phyloP scores from a whole-genome alignment of 768 basidiomycete genomes.

The Suillus alpinus region DNA sequence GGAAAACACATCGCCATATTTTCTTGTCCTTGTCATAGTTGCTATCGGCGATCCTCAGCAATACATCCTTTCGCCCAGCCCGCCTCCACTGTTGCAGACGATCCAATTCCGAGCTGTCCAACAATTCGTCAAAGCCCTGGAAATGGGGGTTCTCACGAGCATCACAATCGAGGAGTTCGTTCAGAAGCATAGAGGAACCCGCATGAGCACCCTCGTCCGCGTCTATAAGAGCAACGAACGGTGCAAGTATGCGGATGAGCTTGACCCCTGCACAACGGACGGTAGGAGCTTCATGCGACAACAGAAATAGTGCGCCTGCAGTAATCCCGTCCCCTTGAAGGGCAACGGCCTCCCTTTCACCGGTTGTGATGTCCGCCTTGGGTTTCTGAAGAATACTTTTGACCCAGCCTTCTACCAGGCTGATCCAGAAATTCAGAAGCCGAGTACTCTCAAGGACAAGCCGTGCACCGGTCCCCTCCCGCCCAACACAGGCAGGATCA shows the following conservation, averaged over 20 bases:
- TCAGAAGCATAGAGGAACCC: slow-evolving; percentile 37
- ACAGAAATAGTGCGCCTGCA: slow-evolving; percentile 70
- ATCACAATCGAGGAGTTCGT: slow-evolving; percentile 54
- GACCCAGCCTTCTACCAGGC: slow-evolving; percentile 70
- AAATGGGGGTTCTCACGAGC: slow-evolving; percentile 46
- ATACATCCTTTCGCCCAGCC: slow-evolving; percentile 50
- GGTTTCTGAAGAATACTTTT: slow-evolving; percentile 42
- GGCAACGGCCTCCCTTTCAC: slow-evolving; percentile 41
- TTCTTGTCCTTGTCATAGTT: slow-evolving; percentile 60
- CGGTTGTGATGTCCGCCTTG: slow-evolving; percentile 35
- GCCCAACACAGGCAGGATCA: slow-evolving; percentile 57
- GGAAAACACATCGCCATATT: slow-evolving; percentile 74
- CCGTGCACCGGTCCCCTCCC: slow-evolving; percentile 61
- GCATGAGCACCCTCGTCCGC: slow-evolving; percentile 28
- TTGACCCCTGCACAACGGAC: slow-evolving; percentile 63
- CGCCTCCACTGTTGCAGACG: slow-evolving; percentile 69
- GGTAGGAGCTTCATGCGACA: slow-evolving; percentile 51
- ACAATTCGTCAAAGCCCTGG: slow-evolving; percentile 61
- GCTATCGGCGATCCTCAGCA: slow-evolving; percentile 73
- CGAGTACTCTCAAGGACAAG: slow-evolving; percentile 66
- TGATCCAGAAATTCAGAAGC: slow-evolving; percentile 71
- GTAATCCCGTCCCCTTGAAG: slow-evolving; percentile 61
- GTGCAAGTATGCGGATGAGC: slow-evolving; percentile 56
- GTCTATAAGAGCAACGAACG: slow-evolving; percentile 44
- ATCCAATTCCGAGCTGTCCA: slow-evolving; percentile 57